Evolutionary conservation across 805 yeast genomes (phyloP), one percentile per base, ranked within the genome.

Genomic region (Lipomyces japonicus): DNA sequence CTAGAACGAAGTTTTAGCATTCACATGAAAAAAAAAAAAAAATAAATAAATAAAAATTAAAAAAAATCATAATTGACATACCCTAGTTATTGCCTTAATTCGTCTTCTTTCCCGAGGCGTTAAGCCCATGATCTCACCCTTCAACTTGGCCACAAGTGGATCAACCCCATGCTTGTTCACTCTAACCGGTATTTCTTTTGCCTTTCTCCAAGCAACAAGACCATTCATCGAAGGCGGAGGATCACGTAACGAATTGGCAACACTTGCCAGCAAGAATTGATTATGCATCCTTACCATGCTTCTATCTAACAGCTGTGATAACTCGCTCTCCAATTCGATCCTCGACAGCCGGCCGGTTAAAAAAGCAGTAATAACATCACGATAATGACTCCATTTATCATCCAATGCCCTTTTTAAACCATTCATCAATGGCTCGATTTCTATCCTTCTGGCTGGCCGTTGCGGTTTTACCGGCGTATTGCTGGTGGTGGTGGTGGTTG

Each of bases 61-160:
- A n/a, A n/a, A n/a, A n/a, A n/a, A n/a, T n/a, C n/a, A n/a, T n/a
- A n/a, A n/a, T n/a, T n/a, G n/a, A n/a, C n/a, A n/a, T 39, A 56
- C 62, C 42, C 50, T 78, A 2, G 91, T 81, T 39, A 91, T 88
- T 48, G 79, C 79, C 64, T 89, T 87, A 51, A 91, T 80, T 63
- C 97, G 74, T 57, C 87, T 77, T 53, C 97, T 72, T 64, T 93
- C 98, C 57, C 85, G 75, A 1, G 84, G 78, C 0, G 97, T 87
- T 58, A 91, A 72, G 1, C 91, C 83, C 81, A 93, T 78, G 37
- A 91, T 84, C 66, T 88, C 91, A 63, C 81, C 84, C 63, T 90
- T 88, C 63, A 93, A 75, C 56, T 80, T 78, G 61, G 86, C 95
- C 64, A 86, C 80, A 67, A 88, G 95, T 6, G 85, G 71, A 49